Conservation (phyloP, 1,139 yeast genomes). For the Suhomyces coccinellae region DNA sequence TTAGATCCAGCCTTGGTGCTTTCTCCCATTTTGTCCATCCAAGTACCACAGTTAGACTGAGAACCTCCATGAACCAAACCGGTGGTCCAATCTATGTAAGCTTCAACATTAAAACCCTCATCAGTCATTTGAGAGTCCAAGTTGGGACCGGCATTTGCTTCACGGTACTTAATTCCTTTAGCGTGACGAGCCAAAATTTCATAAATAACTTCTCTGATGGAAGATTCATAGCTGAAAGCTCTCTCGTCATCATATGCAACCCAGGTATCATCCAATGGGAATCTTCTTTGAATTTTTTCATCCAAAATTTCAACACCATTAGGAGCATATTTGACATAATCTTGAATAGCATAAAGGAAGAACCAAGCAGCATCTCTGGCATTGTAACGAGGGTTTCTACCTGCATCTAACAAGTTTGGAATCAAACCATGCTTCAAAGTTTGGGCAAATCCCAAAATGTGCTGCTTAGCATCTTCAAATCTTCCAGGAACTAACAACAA, state of each 20-base stretch:
- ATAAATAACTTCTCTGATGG: slow-evolving; percentile 73
- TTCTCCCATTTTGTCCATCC: slow-evolving; percentile 99
- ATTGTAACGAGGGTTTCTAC: slow-evolving; percentile 89
- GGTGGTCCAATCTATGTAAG: slow-evolving; percentile 81
- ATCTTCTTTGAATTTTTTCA: slow-evolving; percentile 75
- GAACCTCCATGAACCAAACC: slow-evolving; percentile 92
- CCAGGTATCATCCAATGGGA: slow-evolving; percentile 86
- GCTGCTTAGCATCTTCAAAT: slow-evolving; percentile 73
- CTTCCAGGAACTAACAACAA: slow-evolving; percentile 76
- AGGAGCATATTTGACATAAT: slow-evolving; percentile 69
- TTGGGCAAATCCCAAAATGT: slow-evolving; percentile 83
- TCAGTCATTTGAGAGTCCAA: slow-evolving; percentile 91
- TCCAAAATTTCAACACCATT: slow-evolving; percentile 65
- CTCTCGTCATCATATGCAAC: slow-evolving; percentile 65
- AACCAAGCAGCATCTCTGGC: slow-evolving; percentile 99
- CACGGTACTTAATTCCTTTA: slow-evolving; percentile 79
- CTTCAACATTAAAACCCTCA: slow-evolving; percentile 85
- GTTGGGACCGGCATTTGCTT: slow-evolving; percentile 90
- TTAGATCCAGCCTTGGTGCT: slow-evolving; percentile 77
- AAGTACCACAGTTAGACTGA: slow-evolving; percentile 92
- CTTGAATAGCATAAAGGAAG: slow-evolving; percentile 83
- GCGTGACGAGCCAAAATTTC: slow-evolving; percentile 89
- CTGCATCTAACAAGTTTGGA: slow-evolving; percentile 90
- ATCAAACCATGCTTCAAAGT: slow-evolving; percentile 94
- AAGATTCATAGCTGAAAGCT: slow-evolving; percentile 72